Conservation (phyloP, 2,329 filamentous ascomycete species). For the Aspergillus candidus region DNA sequence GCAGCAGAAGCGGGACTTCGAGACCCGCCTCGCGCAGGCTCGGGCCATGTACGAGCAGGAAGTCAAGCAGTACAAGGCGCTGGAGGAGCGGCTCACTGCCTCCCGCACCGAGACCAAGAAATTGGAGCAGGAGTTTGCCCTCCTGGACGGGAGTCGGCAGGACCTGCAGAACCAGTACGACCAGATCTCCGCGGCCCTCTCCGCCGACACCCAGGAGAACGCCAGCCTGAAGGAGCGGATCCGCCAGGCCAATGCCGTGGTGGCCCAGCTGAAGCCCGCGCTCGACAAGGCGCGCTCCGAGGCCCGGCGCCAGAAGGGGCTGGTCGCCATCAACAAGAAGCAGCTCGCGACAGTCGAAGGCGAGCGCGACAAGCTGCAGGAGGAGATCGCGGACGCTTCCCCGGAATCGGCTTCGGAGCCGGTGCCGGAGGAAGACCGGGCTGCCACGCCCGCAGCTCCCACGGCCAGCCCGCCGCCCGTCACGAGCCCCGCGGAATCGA, state of each 20-base stretch:
- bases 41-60: conserved; percentile 89
- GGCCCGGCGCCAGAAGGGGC: conserved; percentile 87
- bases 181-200: conserved; percentile 65
- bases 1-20: conserved; percentile 87
- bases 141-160: conserved; percentile 72
- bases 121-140: conserved; percentile 74
- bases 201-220: conserved; percentile 87
- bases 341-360: conserved; percentile 83
- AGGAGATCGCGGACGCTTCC: conserved; percentile 64
- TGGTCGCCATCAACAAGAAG: conserved; percentile 98
- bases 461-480: conserved; percentile 45
- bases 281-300: conserved; percentile 91
- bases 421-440: too few species aligned
- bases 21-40: conserved; percentile 78
- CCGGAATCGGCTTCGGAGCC: conserved; percentile 54
- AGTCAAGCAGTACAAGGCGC: conserved; percentile 72
- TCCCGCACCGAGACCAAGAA: conserved; percentile 78
- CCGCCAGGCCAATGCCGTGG: conserved; percentile 71
- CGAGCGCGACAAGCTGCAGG: conserved; percentile 80
- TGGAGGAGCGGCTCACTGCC: conserved; percentile 74
- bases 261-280: conserved; percentile 76
- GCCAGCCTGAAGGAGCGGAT: conserved; percentile 80
- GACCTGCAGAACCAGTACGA: conserved; percentile 79
- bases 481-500: conserved; percentile 59
- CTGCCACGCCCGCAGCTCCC: conserved; percentile 15